Evolutionary conservation across 805 yeast genomes (phyloP), one percentile per base, ranked within the genome.

Genomic region (Ogataea kodamae): DNA sequence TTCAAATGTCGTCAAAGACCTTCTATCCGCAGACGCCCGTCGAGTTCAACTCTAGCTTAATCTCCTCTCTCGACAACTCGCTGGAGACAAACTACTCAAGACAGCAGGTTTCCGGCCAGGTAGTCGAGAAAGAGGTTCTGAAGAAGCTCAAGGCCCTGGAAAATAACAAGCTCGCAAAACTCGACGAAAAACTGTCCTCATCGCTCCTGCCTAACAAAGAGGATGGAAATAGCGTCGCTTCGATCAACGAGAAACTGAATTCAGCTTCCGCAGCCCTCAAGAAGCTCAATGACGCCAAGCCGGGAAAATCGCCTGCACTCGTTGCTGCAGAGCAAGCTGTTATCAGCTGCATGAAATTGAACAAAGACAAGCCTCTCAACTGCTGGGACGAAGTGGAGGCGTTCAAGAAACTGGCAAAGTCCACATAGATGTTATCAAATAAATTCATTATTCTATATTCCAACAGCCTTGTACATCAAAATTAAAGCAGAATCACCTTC

Each of bases 401-500:
- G 36, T 85, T 86, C 59, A 82, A 77, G 54, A 68, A 67, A 43
- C 57, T 76, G 42, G 82, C 78, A 13, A 44, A 45, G 39, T 31
- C 12, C 28, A 37, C 28, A 21, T 33, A 33, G 30, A 35, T 1
- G 21, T 11, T 16, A 19, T 19, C 15, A 30, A 25, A 30, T 22
- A 21, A 33, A 30, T 30, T 30, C 21, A 30, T 22, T 22, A 16
- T 32, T 32, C 30, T 37, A 33, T 28, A 37, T 20, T 12, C 90
- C 95, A 45, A 81, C 74, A 5, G 87, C 94, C 55, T 81, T 81
- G 67, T 92, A 92, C 35, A 92, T 64, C 47, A 90, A 70, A 36
- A 92, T 80, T 59, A 92, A 73, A 2, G 98, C 99, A 52, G 92
- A 79, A 61, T 92, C 99, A 49, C 95, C 78, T 65, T 94, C 98